Percentiles rank a stretch among this genome's conserved stretches.
Conservation (phyloP, 2,329 filamentous ascomycete genomes). For the Aspergillus latus region DNA sequence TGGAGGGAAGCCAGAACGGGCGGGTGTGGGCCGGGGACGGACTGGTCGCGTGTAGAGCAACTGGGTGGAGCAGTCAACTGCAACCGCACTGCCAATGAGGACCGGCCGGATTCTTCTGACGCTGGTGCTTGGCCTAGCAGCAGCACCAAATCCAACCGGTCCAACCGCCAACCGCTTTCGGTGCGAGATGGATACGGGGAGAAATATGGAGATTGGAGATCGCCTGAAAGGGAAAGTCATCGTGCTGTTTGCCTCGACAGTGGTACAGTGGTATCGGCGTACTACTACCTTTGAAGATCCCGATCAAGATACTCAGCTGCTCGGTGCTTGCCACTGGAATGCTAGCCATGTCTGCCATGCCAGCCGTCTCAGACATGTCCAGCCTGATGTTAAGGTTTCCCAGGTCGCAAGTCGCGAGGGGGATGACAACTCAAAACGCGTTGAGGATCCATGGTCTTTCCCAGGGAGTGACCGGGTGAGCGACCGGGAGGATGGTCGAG, state of each 20-base stretch:
- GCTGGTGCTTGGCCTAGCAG: neutral
- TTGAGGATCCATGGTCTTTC: neutral
- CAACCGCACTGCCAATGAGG: slow-evolving; percentile 16
- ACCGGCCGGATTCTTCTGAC: slow-evolving; percentile 7
- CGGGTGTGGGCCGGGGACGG: neutral
- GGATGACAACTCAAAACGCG: neutral
- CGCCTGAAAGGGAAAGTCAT: slow-evolving; percentile 22
- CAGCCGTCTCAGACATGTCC: neutral
- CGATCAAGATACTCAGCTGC: neutral
- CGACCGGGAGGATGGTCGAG: no score
- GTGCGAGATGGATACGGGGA: slow-evolving; percentile 9
- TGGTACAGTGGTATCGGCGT: neutral
- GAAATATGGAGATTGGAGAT: slow-evolving; percentile 8
- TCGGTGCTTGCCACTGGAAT: neutral
- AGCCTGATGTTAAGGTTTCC: neutral
- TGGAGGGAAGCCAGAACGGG: slow-evolving; percentile 4
- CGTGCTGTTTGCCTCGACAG: slow-evolving; percentile 8
- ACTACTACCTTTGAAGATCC: neutral
- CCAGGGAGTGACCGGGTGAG: neutral
- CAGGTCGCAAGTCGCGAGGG: neutral
- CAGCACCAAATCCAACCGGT: no score
- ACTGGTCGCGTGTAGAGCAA: slow-evolving; percentile 4
- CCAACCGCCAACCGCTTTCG: neutral
- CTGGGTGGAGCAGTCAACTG: slow-evolving; percentile 1
- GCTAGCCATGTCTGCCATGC: neutral